Base-by-base conservation (phyloP, 345 rosid species). In the Garcia nutans region DNA sequence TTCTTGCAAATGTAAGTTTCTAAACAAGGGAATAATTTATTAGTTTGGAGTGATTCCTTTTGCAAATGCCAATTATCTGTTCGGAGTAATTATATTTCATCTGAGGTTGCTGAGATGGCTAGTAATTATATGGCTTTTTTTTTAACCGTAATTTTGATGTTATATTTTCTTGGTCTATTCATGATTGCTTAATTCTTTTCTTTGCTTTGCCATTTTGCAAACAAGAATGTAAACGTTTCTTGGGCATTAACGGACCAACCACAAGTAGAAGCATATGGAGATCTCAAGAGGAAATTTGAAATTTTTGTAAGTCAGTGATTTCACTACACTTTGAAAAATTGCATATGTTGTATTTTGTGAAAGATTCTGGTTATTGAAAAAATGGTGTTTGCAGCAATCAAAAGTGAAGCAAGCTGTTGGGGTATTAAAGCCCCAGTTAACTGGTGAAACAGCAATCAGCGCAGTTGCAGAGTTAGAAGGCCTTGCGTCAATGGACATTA, bases 391-490 rank as follows among this genome's bases (percentile, higher is more conserved):
- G 83, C 86, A 96, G 99, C 92, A 87, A 85, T 76, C 86, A 26
- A 90, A 79, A 76, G 83, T 91, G 61, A 84, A 76, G 81, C 82
- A 84, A 67, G 90, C 88, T 0, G 77, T 84, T 10, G 80, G 71
- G 10, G 80, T 79, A 24, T 77, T 96, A 56, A 89, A 77, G 81
- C 88, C 89, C 22, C 89, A 81, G 68, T 73, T 86, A 41, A 69
- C 49, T 11, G 72, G 72, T 6, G 88, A 80, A 62, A 67, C 84
- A 31, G 70, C 84, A 11, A 15, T 52, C 73, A 71, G 80, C 28
- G 87, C 81, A 13, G 76, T 79, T 16, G 83, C 76, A 17, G 90
- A 90, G 63, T 78, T 96, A 60, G 96, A 92, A 83, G 91, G 83
- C 49, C 89, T 96, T 19, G 87, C 86, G 8, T 60, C 82, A 1